Evolutionary conservation across 257 asterid species (phyloP).

Genomic region (Fraxinus anomala): DNA sequence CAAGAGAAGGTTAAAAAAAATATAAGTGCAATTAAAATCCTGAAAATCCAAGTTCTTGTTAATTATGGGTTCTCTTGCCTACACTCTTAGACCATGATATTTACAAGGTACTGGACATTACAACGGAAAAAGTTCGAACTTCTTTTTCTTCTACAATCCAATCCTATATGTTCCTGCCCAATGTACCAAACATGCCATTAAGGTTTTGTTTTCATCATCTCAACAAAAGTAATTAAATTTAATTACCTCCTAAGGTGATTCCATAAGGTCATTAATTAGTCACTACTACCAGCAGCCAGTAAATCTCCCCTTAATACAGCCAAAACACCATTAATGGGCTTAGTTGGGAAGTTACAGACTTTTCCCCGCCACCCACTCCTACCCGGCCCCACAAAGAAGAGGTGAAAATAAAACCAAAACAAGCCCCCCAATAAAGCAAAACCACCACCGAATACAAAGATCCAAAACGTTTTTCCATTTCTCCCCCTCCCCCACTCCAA

Average conservation of each 20-base stretch:
- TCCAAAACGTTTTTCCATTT: conserved; percentile 33
- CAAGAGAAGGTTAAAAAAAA: conserved; percentile 16
- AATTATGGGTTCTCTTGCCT: conserved; percentile 16
- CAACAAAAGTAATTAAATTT: neutral
- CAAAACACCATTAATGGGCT: conserved; percentile 7
- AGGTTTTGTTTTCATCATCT: neutral
- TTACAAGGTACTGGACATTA: neutral
- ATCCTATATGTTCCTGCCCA: neutral
- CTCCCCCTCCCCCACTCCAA: neutral
- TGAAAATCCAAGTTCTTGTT: conserved; percentile 8
- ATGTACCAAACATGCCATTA: neutral
- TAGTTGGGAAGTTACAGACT: conserved; percentile 18
- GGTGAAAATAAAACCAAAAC: conserved; percentile 17
- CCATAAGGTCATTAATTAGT: conserved; percentile 7
- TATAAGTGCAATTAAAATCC: conserved; percentile 14
- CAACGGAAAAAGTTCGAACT: neutral
- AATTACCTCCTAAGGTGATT: neutral
- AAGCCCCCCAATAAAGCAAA: conserved; percentile 19
- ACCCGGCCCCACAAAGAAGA: conserved; percentile 18
- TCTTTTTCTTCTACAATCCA: neutral
- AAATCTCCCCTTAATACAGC: conserved; percentile 19
- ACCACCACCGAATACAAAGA: conserved; percentile 33
- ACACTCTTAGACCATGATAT: neutral
- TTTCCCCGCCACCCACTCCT: neutral
- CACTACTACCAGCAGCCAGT: conserved; percentile 22